Conservation (phyloP, 164 flowering plant species). For the Macadamia tetraphylla region DNA sequence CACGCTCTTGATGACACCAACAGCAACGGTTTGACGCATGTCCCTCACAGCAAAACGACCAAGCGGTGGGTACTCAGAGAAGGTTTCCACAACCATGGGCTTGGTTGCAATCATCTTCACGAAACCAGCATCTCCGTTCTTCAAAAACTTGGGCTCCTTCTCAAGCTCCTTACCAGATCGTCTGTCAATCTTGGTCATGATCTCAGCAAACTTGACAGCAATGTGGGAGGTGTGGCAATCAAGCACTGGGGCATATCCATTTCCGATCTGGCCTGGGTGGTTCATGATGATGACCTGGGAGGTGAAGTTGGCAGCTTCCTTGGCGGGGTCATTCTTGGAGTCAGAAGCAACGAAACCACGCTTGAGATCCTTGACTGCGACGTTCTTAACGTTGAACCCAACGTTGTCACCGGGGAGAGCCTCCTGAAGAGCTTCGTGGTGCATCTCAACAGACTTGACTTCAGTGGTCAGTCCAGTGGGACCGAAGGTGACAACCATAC, state of each 20-base stretch:
- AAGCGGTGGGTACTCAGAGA: constrained; percentile 62
- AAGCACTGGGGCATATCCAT: constrained; percentile 62
- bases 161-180: constrained; percentile 57
- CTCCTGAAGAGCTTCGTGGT: constrained; percentile 57
- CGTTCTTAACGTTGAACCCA: constrained; percentile 67
- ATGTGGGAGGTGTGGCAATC: constrained; percentile 76
- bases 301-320: constrained; percentile 62
- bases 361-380: constrained; percentile 67
- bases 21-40: constrained; percentile 68
- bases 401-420: constrained; percentile 69
- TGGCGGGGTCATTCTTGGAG: constrained; percentile 71
- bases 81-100: constrained; percentile 79
- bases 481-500: constrained; percentile 69
- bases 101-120: constrained; percentile 73
- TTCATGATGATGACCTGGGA: constrained; percentile 78
- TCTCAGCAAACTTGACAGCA: constrained; percentile 57
- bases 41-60: constrained; percentile 76
- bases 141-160: constrained; percentile 62
- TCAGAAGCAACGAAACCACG: constrained; percentile 65
- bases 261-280: constrained; percentile 77
- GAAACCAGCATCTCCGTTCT: constrained; percentile 60
- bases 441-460: constrained; percentile 76
- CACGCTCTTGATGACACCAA: constrained; percentile 64
- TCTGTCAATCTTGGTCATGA: constrained; percentile 51
- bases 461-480: constrained; percentile 65